Conservation (phyloP, 2,329 filamentous ascomycete genomes). For the Colletotrichum sp. region DNA sequence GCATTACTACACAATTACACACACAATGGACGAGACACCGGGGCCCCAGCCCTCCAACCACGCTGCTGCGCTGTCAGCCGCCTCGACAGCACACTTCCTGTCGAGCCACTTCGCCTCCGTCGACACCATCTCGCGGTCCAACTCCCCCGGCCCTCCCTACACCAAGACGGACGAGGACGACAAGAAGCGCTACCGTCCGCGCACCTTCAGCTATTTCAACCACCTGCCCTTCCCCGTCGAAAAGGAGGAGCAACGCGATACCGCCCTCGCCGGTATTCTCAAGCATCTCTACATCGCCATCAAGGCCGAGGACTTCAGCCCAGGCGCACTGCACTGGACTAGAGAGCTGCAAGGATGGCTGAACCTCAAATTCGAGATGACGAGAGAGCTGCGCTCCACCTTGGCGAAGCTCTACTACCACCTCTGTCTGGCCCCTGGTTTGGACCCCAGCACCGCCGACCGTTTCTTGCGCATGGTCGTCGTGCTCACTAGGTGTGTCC, state of each 20-base stretch:
- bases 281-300: constrained; percentile 93
- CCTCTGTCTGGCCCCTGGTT: constrained; percentile 85
- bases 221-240: constrained; percentile 91
- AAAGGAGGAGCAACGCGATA: constrained; percentile 76
- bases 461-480: constrained; percentile 97
- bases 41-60: constrained; percentile 40
- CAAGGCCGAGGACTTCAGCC: constrained; percentile 90
- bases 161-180: constrained; percentile 55
- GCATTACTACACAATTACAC: background rate
- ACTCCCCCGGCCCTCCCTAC: constrained; percentile 75
- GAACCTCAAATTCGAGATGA: constrained; percentile 95
- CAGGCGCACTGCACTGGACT: constrained; percentile 95
- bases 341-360: constrained; percentile 95
- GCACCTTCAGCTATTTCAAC: constrained; percentile 92
- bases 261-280: constrained; percentile 83
- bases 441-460: constrained; percentile 83
- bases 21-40: constrained; percentile 35
- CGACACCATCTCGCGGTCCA: constrained; percentile 82
- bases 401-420: constrained; percentile 94
- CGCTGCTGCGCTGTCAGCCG: constrained; percentile 30
- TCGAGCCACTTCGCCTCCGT: constrained; percentile 47
- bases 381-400: constrained; percentile 79
- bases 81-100: constrained; percentile 42
- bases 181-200: constrained; percentile 75
- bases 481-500: constrained; percentile 84